These are phyloP conservation scores for Epicoccum nigrum DNA, from an alignment of 2,329 filamentous ascomycete species.

Conservation along the genomic window DNA sequence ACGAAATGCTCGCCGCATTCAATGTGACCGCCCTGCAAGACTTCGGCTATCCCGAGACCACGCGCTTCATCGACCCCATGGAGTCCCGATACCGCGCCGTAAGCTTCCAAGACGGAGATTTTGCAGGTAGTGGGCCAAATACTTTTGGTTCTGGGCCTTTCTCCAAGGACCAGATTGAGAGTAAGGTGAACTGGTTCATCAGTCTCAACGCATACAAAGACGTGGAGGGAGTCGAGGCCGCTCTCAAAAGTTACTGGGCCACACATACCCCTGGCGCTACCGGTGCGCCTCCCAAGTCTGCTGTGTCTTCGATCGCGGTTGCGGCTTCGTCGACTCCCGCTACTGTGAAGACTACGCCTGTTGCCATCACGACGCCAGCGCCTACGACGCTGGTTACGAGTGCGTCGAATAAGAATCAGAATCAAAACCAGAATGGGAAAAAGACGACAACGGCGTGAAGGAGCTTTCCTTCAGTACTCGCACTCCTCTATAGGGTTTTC, in stretches of 20 bases:
- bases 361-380: background rate
- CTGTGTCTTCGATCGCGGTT: background rate
- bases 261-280: background rate
- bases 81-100: slow-evolving; percentile 31
- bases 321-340: background rate
- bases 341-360: background rate
- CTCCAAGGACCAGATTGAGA: slow-evolving; percentile 22
- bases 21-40: slow-evolving; percentile 47
- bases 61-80: slow-evolving; percentile 42
- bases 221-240: slow-evolving; percentile 27
- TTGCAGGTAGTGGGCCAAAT: background rate
- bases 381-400: background rate
- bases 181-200: slow-evolving; percentile 31
- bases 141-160: no score
- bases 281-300: background rate
- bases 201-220: slow-evolving; percentile 38
- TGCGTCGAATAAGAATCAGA: background rate
- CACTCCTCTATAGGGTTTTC: no score
- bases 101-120: background rate
- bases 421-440: no score
- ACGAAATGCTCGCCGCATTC: slow-evolving; percentile 54
- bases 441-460: no score
- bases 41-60: slow-evolving; percentile 42
- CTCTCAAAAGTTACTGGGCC: slow-evolving; percentile 36
- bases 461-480: no score